Evolutionary conservation across 2,329 filamentous ascomycete genomes (phyloP), one percentile per base, ranked within the genome.

Genomic region (Fusarium sulawesiense): DNA sequence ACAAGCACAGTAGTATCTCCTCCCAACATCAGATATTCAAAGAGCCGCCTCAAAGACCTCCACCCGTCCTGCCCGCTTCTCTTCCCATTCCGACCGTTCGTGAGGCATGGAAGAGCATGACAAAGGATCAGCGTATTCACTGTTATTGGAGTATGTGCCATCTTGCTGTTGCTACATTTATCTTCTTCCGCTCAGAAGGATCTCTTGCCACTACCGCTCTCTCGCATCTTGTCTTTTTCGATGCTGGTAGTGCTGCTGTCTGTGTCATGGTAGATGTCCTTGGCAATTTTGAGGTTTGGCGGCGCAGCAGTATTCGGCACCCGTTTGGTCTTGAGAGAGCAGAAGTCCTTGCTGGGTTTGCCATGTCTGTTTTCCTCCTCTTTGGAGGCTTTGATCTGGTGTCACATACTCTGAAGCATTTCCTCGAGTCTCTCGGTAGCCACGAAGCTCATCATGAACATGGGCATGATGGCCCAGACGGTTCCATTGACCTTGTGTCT

Each of bases 261-360:
- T 98, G 95, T 78, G 94, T 97, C 6, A 90, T 89, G 14, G 95
- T 98, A 48, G 96, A 99, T 77, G 93, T 98, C 3, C 88, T 98
- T 49, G 91, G 93, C 54, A 99, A 99, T 79, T 99, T 99, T 75
- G 96, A 99, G 78, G 94, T 98, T 42, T 99, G 96, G 96, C 93
- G 93, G 70, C 89, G 95, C 48, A 95, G 93, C 73, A 97, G 91
- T 72, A 92, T 99, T 73, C 91, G 94, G 25, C 94, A 99, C 80
- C 96, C 96, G 0, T 99, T 99, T 77, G 94, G 91, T 6, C 87
- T 99, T 25, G 93, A 98, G 81, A 89, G 96, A 56, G 92, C 93
- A 62, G 96, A 99, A 80, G 95, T 99, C 7, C 88, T 99, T 18
- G 94, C 94, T 37, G 96, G 96, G 20, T 97, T 99, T 71, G 96